These are phyloP conservation scores for Phytopythium aichiense DNA, from an alignment of 352 stramenopile species.

Conservation along the genomic window DNA sequence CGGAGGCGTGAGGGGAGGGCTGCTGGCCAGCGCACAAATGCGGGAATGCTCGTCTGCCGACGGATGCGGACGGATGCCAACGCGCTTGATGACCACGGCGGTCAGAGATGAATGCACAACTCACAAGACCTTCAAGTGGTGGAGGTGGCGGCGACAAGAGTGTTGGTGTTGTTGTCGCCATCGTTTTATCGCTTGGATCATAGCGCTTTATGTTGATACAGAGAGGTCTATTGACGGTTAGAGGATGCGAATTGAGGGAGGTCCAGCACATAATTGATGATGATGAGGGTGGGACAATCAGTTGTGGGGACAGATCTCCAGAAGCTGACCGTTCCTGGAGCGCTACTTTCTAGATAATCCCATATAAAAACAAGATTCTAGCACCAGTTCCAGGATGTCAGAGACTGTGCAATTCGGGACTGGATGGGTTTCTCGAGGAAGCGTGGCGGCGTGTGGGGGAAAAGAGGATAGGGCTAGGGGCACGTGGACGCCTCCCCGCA, in stretches of 20 bases:
- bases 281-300: not conserved
- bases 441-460: not conserved
- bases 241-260: not conserved
- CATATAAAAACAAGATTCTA: not conserved
- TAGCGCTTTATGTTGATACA: not conserved
- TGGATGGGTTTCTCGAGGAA: not conserved
- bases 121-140: not conserved
- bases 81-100: not conserved
- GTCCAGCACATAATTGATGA: not conserved
- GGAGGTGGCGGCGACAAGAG: not conserved
- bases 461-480: not conserved
- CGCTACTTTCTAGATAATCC: not conserved
- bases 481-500: not conserved
- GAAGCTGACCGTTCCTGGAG: not conserved
- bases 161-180: not conserved
- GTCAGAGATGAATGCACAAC: not conserved
- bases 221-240: not conserved
- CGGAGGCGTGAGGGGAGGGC: not conserved
- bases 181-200: not conserved
- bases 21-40: constrained; percentile 1
- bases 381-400: not conserved
- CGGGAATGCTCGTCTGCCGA: not conserved
- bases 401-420: not conserved
- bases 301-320: not conserved
- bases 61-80: not conserved